Conservation (phyloP, 164 flowering plant genomes). For the Malania oleifera region DNA sequence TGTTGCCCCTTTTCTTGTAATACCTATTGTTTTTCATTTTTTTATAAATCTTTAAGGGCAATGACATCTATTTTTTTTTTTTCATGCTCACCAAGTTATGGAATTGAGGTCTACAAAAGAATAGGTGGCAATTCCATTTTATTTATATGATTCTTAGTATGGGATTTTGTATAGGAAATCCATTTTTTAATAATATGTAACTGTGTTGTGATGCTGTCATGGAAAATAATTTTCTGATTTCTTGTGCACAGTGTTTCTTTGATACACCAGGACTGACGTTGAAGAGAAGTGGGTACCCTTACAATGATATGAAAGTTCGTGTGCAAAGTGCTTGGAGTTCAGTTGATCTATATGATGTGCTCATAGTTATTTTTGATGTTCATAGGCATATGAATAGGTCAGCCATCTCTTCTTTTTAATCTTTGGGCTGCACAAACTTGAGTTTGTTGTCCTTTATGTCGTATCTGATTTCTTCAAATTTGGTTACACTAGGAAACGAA, state of each 20-base stretch:
- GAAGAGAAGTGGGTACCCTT: constrained; percentile 52
- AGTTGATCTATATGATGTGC: constrained; percentile 69
- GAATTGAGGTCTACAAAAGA: too few relatives aligned
- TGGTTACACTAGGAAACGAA: too few relatives aligned
- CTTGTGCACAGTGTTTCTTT: constrained; percentile 78
- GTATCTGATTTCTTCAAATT: background rate
- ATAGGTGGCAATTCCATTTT: too few relatives aligned
- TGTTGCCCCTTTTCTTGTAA: too few relatives aligned
- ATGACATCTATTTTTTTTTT: too few relatives aligned
- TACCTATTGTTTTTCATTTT: too few relatives aligned
- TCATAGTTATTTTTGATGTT: constrained; percentile 89
- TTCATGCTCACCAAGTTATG: too few relatives aligned
- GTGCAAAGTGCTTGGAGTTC: constrained; percentile 90
- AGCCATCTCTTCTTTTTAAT: constrained; percentile 11
- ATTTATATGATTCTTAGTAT: too few relatives aligned
- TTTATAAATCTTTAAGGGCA: too few relatives aligned
- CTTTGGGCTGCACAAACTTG: background rate
- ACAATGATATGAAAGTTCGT: constrained; percentile 64
- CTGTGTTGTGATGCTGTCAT: background rate
- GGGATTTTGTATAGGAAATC: too few relatives aligned
- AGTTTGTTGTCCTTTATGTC: background rate
- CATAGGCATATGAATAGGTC: constrained; percentile 82
- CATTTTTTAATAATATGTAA: background rate
- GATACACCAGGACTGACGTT: constrained; percentile 94
- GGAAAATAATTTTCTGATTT: constrained; percentile 9